Percentiles rank a stretch among this genome's conserved stretches.
Evolutionary conservation across 2,329 filamentous ascomycete genomes (phyloP).

Genomic region (Tolypocladium pustulatum): DNA sequence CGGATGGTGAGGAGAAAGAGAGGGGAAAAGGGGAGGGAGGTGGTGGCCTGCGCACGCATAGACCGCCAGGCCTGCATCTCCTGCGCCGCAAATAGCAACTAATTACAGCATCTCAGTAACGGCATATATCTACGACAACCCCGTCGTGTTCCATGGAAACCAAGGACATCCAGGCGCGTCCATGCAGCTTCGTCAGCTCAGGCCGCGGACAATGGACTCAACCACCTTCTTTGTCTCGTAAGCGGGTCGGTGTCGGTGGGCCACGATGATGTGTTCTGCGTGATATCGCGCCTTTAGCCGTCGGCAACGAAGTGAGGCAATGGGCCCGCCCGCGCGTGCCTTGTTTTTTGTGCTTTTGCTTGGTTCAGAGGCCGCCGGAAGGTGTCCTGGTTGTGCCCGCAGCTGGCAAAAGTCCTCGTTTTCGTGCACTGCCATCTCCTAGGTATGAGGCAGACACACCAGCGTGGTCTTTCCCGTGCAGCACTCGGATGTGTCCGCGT

Average conservation of each 20-base stretch:
- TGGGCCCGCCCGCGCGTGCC: background rate
- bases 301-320: background rate
- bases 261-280: background rate
- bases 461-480: background rate
- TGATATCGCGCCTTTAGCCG: background rate
- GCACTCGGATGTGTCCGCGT: background rate
- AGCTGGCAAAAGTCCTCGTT: background rate
- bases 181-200: background rate
- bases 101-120: background rate
- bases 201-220: background rate
- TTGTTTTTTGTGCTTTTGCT: background rate
- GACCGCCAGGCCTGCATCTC: background rate
- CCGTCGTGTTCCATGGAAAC: background rate
- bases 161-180: background rate
- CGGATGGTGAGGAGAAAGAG: background rate
- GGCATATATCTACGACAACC: background rate
- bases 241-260: background rate
- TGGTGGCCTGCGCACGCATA: background rate
- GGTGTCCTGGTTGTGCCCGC: background rate
- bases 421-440: background rate
- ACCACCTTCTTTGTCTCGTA: background rate
- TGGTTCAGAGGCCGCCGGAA: background rate
- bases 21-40: background rate
- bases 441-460: background rate
- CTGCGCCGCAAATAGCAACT: background rate